These are phyloP conservation scores for Solanum piurae DNA, from an alignment of 257 asterid species.

Conservation along the genomic window DNA sequence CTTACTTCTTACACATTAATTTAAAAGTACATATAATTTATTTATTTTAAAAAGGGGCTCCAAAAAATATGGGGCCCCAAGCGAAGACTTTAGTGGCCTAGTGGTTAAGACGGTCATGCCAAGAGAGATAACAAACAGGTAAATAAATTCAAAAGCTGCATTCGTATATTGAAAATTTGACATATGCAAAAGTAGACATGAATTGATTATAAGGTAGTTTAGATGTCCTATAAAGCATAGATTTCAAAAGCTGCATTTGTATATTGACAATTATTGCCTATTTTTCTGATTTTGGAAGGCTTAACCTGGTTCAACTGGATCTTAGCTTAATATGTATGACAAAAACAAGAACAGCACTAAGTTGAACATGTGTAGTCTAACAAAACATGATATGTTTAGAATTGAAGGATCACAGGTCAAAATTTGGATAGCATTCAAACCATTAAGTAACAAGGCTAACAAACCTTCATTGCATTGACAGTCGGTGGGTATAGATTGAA, in stretches of 20 bases:
- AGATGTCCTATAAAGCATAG: neutral
- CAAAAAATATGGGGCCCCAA: no score
- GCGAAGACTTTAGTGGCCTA: no score
- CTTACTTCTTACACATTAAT: no score
- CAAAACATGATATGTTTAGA: neutral
- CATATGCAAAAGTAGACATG: neutral
- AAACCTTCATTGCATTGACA: slow-evolving; percentile 34
- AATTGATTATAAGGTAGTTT: neutral
- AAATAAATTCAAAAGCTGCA: neutral
- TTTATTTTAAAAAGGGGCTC: no score
- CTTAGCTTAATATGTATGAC: neutral
- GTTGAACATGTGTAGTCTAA: neutral
- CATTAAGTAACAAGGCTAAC: neutral
- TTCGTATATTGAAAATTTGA: neutral
- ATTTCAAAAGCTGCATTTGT: neutral
- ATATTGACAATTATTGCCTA: neutral
- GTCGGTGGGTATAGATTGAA: slow-evolving; percentile 62
- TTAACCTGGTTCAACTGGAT: neutral
- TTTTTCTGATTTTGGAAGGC: neutral
- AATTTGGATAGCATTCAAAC: neutral
- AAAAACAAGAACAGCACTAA: neutral
- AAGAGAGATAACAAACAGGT: neutral
- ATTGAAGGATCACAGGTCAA: neutral
- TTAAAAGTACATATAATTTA: no score
- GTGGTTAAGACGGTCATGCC: no score